Evolutionary conservation across 306 rosid genomes (phyloP).

Genomic region (Dryas alaskensis): DNA sequence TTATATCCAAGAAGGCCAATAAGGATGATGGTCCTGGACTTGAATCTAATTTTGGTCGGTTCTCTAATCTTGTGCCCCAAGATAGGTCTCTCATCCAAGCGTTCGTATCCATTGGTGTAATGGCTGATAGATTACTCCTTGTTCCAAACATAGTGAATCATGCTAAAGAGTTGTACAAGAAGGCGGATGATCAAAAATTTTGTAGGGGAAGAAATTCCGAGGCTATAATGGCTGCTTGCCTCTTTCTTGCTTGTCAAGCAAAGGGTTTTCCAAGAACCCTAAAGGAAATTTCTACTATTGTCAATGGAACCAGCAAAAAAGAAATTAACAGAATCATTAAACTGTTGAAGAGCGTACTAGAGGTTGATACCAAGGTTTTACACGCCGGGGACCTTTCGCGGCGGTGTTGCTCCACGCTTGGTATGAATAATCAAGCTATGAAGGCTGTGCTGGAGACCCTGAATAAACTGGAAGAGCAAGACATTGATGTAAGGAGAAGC

Average conservation of each 20-base stretch:
- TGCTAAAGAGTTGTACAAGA: slow-evolving; percentile 13
- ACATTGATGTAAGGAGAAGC: slow-evolving; percentile 27
- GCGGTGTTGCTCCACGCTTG: slow-evolving; percentile 10
- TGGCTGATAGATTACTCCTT: neutral
- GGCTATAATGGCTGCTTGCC: slow-evolving; percentile 3
- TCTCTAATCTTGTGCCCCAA: no score
- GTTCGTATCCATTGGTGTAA: neutral
- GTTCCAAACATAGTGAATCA: neutral
- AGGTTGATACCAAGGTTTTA: neutral
- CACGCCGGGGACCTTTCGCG: slow-evolving; percentile 13
- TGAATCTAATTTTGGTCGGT: neutral
- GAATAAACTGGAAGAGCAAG: neutral
- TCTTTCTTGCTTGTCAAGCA: slow-evolving; percentile 18
- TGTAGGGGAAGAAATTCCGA: slow-evolving; percentile 3
- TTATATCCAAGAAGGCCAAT: no score
- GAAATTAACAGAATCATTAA: slow-evolving; percentile 12
- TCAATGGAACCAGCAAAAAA: neutral
- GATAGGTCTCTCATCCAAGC: neutral
- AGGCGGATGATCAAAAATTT: neutral
- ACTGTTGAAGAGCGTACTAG: neutral
- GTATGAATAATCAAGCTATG: neutral
- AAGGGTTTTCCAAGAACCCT: neutral
- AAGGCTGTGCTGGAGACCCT: slow-evolving; percentile 19
- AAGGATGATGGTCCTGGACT: neutral
- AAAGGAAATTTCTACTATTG: slow-evolving; percentile 13